Evolutionary conservation across 164 flowering plant species (phyloP).

Genomic region (Vitis rupestris): DNA sequence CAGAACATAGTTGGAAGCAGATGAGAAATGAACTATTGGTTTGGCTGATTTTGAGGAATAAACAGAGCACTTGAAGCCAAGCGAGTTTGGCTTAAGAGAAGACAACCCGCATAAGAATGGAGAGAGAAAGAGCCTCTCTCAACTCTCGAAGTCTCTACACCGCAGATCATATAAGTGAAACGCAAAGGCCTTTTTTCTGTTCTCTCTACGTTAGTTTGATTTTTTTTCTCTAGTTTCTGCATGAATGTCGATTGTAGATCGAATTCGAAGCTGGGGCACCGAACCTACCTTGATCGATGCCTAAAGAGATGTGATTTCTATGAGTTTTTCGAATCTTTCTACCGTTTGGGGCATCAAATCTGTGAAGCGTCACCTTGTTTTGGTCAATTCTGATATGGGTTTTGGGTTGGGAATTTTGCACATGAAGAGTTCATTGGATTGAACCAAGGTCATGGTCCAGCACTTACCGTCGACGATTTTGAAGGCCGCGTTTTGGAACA

Average conservation of each 20-base stretch:
- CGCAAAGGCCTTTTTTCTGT: neutral
- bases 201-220: neutral
- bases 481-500: constrained; percentile 58
- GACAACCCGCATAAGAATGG: too few species aligned
- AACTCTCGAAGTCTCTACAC: too few species aligned
- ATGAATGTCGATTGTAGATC: constrained; percentile 17
- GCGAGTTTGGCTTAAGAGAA: too few species aligned
- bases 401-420: neutral
- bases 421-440: constrained; percentile 64
- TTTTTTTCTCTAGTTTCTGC: neutral
- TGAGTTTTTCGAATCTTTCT: neutral
- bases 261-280: constrained; percentile 15
- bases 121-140: too few species aligned
- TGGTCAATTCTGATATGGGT: constrained; percentile 1
- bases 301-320: constrained; percentile 21
- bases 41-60: too few species aligned
- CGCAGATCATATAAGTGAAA: too few species aligned
- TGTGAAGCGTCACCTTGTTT: neutral
- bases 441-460: constrained; percentile 82
- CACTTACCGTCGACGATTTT: constrained; percentile 83
- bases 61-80: too few species aligned
- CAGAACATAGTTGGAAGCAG: too few species aligned
- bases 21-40: too few species aligned
- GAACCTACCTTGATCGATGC: constrained; percentile 2
- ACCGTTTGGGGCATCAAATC: neutral